Conservation (phyloP, 257 asterid species). For the Solanum virginianum region DNA sequence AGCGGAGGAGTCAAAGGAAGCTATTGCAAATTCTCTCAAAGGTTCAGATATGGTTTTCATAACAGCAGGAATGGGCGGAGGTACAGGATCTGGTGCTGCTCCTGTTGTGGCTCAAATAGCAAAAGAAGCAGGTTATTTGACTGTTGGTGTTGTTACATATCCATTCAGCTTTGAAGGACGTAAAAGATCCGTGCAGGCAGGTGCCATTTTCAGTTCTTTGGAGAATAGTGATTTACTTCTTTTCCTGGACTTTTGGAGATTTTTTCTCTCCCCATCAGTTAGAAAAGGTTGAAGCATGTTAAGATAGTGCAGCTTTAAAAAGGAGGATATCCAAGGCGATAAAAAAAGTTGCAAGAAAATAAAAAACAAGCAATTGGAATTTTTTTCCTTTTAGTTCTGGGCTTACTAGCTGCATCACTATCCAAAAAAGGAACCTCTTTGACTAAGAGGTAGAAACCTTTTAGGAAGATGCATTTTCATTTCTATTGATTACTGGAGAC, state of each 20-base stretch:
- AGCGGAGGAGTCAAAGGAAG: conserved; percentile 94
- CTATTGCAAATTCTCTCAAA: conserved; percentile 73
- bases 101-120: conserved; percentile 92
- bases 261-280: not conserved
- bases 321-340: not conserved
- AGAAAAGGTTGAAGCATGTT: not conserved
- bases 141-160: conserved; percentile 95
- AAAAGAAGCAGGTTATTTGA: conserved; percentile 88
- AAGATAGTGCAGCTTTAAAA: not conserved
- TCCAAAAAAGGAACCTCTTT: not conserved
- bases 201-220: conserved; percentile 12
- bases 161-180: conserved; percentile 99
- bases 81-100: conserved; percentile 99
- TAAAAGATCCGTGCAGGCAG: conserved; percentile 77
- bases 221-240: not conserved
- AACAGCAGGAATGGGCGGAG: conserved; percentile 99
- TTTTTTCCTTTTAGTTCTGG: not conserved
- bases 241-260: not conserved
- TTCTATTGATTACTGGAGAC: not conserved
- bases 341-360: not conserved
- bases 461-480: not conserved
- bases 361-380: not conserved
- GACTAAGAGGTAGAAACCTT: not conserved
- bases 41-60: conserved; percentile 99
- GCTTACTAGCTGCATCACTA: not conserved